These are phyloP conservation scores for Pythium vanterpoolii DNA, from an alignment of 352 stramenopile genomes.

Conservation along the genomic window DNA sequence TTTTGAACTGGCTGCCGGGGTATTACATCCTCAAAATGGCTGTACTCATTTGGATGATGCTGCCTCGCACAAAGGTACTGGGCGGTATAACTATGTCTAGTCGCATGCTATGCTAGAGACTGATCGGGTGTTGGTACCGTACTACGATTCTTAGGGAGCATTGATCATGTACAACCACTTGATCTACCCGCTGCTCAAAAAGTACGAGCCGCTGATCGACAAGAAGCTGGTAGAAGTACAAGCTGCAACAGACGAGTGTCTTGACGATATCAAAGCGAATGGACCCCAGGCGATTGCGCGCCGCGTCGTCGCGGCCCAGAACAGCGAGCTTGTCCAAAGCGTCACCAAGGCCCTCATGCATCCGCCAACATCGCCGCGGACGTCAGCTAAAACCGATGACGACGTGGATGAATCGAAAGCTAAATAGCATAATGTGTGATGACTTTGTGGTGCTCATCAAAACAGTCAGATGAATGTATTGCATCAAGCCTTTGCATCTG, in stretches of 20 bases:
- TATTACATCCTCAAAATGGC: slow-evolving; percentile 95
- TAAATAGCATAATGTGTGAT: not conserved
- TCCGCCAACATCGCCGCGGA: slow-evolving; percentile 5
- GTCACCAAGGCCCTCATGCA: slow-evolving; percentile 37
- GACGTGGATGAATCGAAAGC: not conserved
- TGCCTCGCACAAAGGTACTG: slow-evolving; percentile 83
- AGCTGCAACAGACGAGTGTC: slow-evolving; percentile 35
- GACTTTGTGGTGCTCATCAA: not conserved
- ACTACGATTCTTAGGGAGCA: slow-evolving; percentile 33
- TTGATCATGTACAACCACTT: slow-evolving; percentile 63
- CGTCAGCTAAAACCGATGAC: not conserved
- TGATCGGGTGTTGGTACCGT: not conserved
- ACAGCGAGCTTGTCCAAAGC: slow-evolving; percentile 49
- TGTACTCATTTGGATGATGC: slow-evolving; percentile 96
- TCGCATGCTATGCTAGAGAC: not conserved
- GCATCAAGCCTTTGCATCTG: not conserved
- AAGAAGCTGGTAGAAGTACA: slow-evolving; percentile 54
- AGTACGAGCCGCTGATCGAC: slow-evolving; percentile 72
- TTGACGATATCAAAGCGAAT: slow-evolving; percentile 46
- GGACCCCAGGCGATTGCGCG: slow-evolving; percentile 47
- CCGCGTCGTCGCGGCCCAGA: slow-evolving; percentile 42
- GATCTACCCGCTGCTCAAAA: slow-evolving; percentile 58
- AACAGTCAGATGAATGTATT: slow-evolving; percentile 2
- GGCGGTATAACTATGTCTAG: not conserved
- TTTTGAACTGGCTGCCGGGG: slow-evolving; percentile 85